These are phyloP conservation scores for Bremia lactucae DNA, from an alignment of 352 stramenopile genomes.

Conservation along the genomic window DNA sequence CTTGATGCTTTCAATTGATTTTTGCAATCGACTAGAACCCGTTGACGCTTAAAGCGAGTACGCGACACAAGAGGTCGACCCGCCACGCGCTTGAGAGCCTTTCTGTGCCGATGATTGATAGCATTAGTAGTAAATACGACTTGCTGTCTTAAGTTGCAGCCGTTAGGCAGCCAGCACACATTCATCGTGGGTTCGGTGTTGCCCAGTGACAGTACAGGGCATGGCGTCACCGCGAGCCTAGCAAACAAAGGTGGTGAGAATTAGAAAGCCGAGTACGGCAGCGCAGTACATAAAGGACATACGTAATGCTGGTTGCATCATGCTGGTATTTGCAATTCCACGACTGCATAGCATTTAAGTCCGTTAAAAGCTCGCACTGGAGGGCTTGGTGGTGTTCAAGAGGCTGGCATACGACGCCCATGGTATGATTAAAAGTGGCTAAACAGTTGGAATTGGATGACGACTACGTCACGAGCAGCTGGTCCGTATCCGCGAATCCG, in stretches of 20 bases:
- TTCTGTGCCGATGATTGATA: background rate
- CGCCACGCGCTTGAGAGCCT: slow-evolving; percentile 12
- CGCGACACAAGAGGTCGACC: slow-evolving; percentile 1
- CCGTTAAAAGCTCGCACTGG: slow-evolving; percentile 3
- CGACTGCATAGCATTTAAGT: slow-evolving; percentile 16
- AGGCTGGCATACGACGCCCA: slow-evolving; percentile 17
- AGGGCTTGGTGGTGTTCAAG: slow-evolving; percentile 13
- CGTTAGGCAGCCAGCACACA: background rate
- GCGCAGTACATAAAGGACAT: slow-evolving; percentile 4
- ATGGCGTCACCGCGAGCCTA: slow-evolving; percentile 10
- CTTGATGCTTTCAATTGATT: background rate
- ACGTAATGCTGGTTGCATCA: slow-evolving; percentile 8
- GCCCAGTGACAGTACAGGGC: slow-evolving; percentile 11
- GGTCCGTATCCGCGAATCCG: too few relatives aligned
- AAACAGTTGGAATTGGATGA: background rate
- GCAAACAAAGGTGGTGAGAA: too few relatives aligned
- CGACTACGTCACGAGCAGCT: slow-evolving; percentile 4
- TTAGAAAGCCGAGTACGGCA: too few relatives aligned
- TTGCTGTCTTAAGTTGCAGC: slow-evolving; percentile 1
- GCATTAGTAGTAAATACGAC: slow-evolving; percentile 1
- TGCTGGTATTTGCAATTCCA: slow-evolving; percentile 17
- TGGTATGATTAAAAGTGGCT: slow-evolving; percentile 5
- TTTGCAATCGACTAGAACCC: slow-evolving; percentile 7
- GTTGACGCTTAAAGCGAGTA: slow-evolving; percentile 14
- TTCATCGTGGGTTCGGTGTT: slow-evolving; percentile 5